Evolutionary conservation across 805 yeast species (phyloP), one percentile per base, ranked within the genome.

Genomic region (Peterozyma toletana): DNA sequence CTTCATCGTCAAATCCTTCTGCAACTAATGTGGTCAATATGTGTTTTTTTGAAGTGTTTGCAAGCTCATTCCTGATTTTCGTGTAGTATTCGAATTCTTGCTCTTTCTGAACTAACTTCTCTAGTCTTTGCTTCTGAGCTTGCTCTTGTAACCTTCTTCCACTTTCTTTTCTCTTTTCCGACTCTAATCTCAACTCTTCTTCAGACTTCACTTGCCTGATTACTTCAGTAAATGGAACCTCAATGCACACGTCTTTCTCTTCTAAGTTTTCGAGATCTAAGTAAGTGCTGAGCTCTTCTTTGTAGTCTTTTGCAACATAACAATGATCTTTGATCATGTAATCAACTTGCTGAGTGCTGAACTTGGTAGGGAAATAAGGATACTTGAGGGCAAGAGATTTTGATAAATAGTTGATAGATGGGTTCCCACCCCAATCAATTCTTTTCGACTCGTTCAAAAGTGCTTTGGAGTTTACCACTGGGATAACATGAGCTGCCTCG

Each of bases 91-190:
- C 81, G 50, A 70, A 77, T 55, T 91, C 96, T 51, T 84, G 80
- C 52, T 89, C 89, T 51, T 86, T 84, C 58, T 88, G 88, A 13
- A 78, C 69, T 38, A 87, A 63, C 55, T 86, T 89, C 57, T 91
- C 96, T 9, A 80, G 60, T 44, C 99, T 69, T 51, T 81, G 83
- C 55, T 81, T 83, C 53, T 83, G 89, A 0, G 97, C 97, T 62
- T 89, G 96, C 55, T 87, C 95, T 63, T 93, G 98, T 48, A 95
- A 70, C 50, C 95, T 72, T 50, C 83, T 77, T 9, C 97, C 97
- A 49, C 84, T 85, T 57, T 89, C 96, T 53, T 77, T 75, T 48
- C 96, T 74, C 57, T 83, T 81, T 51, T 84, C 91, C 1, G 90
- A 83, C 50, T 86, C 89, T 21, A 74, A 60, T 16, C 77, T 79